A percentile compares a stretch with the other conserved stretches of the same genome.
Evolutionary conservation across 495 filamentous ascomycete species (phyloP).

Genomic region (Penicillium tannophilum): DNA sequence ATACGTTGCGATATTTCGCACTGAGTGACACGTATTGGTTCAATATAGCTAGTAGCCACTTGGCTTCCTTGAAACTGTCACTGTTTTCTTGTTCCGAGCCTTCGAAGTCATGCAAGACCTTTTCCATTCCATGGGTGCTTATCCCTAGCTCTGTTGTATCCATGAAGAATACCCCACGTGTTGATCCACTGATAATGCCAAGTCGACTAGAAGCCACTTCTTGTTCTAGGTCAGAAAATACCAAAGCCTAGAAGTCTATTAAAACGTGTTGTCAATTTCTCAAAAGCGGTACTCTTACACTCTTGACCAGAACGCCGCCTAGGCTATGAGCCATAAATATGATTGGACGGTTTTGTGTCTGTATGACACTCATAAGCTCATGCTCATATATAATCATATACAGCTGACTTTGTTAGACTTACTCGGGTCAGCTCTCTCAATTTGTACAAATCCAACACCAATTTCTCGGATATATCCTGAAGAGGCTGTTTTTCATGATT

Average conservation of each 20-base stretch:
- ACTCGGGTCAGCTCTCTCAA: conserved; percentile 26
- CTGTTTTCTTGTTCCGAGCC: conserved; percentile 11
- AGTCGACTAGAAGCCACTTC: not conserved
- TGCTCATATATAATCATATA: not conserved
- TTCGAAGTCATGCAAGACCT: conserved; percentile 1
- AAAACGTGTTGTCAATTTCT: not conserved
- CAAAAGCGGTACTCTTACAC: conserved; percentile 17
- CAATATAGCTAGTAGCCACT: conserved; percentile 11
- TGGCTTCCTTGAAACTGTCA: conserved; percentile 16
- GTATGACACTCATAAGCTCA: not conserved
- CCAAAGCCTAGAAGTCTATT: conserved; percentile 10
- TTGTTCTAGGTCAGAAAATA: conserved; percentile 19
- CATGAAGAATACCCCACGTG: conserved; percentile 13
- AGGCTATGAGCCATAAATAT: conserved; percentile 40
- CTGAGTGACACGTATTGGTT: conserved; percentile 7
- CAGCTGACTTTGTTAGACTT: not conserved
- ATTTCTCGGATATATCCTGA: conserved; percentile 29
- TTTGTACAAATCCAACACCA: conserved; percentile 34
- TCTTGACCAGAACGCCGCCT: conserved; percentile 36
- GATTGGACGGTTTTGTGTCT: conserved; percentile 30
- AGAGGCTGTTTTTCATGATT: conserved; percentile 22
- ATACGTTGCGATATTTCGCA: conserved; percentile 6
- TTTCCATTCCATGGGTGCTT: conserved; percentile 12
- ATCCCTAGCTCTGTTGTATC: conserved; percentile 16
- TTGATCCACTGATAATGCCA: conserved; percentile 10